These are phyloP conservation scores for Fremontodendron californicum DNA, from an alignment of 345 rosid genomes.

Conservation along the genomic window DNA sequence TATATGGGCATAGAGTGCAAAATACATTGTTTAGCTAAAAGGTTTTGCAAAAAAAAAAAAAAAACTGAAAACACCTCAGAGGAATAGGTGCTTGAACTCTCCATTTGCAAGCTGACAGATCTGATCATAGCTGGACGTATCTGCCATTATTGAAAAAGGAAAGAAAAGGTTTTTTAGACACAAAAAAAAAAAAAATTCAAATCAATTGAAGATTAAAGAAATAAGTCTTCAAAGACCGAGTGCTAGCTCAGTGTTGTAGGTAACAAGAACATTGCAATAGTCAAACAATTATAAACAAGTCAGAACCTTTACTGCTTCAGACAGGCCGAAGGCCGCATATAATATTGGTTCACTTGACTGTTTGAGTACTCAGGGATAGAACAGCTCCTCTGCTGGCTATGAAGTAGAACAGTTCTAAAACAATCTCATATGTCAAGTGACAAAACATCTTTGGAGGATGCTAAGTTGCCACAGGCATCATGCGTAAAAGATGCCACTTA, in stretches of 20 bases:
- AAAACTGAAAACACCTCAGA: conserved; percentile 25
- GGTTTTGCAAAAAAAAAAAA: background rate
- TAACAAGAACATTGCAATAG: background rate
- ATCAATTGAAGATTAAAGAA: background rate
- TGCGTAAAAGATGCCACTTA: background rate
- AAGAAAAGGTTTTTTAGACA: background rate
- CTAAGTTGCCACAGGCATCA: background rate
- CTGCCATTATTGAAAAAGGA: conserved; percentile 31
- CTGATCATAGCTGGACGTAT: conserved; percentile 51
- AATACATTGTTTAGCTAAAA: background rate
- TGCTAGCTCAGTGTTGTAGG: background rate
- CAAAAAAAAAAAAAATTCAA: background rate
- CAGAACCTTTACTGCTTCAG: background rate
- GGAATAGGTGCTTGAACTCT: conserved; percentile 62
- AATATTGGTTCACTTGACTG: too few relatives aligned
- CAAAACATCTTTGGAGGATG: background rate
- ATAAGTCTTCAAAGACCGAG: background rate
- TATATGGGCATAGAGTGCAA: background rate
- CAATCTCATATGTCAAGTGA: background rate
- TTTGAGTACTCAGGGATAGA: background rate
- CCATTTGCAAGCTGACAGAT: conserved; percentile 83
- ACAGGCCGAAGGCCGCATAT: too few relatives aligned
- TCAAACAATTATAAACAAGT: too few relatives aligned
- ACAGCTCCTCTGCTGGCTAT: background rate
- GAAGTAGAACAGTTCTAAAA: background rate